Conservation (phyloP, 2,329 filamentous ascomycete genomes). For the Curvularia sp. region DNA sequence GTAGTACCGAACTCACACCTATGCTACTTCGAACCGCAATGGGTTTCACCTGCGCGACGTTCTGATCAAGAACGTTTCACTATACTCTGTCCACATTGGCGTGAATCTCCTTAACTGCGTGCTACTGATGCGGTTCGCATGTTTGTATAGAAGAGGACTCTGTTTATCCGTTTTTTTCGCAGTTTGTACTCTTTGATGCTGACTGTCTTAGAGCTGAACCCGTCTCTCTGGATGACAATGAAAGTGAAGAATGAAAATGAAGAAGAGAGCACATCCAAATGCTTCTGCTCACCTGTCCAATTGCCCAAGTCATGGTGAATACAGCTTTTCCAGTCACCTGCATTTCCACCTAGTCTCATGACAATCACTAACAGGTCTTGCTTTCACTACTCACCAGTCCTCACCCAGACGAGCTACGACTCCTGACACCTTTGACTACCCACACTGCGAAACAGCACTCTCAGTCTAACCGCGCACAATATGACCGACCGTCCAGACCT, state of each 20-base stretch:
- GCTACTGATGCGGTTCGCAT: background rate
- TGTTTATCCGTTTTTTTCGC: background rate
- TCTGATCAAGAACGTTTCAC: background rate
- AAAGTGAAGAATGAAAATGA: background rate
- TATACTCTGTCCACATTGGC: background rate
- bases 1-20: too few species aligned
- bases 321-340: background rate
- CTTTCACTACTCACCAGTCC: background rate
- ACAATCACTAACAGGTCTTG: background rate
- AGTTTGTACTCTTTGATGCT: background rate
- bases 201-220: background rate
- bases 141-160: background rate
- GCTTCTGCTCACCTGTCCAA: background rate
- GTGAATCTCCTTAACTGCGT: background rate
- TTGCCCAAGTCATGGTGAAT: background rate
- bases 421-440: background rate
- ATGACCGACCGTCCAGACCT: background rate
- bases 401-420: background rate
- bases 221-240: background rate
- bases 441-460: background rate
- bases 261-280: background rate
- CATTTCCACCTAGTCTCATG: background rate
- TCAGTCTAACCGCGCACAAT: background rate
- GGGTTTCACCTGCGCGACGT: background rate
- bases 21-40: too few species aligned